Evolutionary conservation across 257 asterid species (phyloP).

Genomic region (Nicotiana undulata): DNA sequence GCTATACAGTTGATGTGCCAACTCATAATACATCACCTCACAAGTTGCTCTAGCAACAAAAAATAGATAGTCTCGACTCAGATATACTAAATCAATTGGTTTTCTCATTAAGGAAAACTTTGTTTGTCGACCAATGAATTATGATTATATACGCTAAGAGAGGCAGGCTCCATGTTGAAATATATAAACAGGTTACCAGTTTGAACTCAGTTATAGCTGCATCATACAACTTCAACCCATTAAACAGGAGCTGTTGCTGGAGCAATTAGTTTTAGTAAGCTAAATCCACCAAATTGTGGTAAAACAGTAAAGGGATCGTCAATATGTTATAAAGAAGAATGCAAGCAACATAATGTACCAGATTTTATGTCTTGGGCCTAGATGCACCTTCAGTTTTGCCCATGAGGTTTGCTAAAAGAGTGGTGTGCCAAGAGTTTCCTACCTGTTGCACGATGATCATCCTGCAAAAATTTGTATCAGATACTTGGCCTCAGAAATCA

Average conservation of each 20-base stretch:
- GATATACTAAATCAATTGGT: background rate
- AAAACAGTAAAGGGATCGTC: background rate
- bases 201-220: background rate
- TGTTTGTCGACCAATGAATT: background rate
- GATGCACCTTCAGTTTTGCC: slow-evolving; percentile 41
- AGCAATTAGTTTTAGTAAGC: background rate
- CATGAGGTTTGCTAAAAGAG: slow-evolving; percentile 71
- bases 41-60: background rate
- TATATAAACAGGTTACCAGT: background rate
- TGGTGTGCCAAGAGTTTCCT: slow-evolving; percentile 65
- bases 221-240: background rate
- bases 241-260: background rate
- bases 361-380: background rate
- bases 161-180: background rate
- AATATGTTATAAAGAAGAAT: background rate
- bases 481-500: slow-evolving; percentile 10
- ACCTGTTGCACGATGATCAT: slow-evolving; percentile 62
- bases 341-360: slow-evolving; percentile 29
- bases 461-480: slow-evolving; percentile 47
- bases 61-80: background rate
- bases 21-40: background rate
- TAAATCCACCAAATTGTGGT: background rate
- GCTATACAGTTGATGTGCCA: background rate
- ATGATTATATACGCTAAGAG: background rate
- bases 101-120: background rate